Conservation (phyloP, 352 stramenopile species). For the Phytopythium helicoides region DNA sequence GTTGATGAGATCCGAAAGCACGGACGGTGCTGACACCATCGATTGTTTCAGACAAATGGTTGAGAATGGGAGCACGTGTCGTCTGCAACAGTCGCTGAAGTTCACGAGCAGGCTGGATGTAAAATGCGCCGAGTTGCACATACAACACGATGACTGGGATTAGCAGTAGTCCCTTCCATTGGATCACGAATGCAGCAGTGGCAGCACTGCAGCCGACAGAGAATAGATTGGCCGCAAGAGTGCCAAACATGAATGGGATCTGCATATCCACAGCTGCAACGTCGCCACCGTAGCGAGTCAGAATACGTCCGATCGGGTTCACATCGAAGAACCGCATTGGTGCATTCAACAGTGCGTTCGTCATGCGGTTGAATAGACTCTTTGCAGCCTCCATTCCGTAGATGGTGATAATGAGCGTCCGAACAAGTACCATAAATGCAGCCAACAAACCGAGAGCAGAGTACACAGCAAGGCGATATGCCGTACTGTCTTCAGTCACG, state of each 20-base stretch:
- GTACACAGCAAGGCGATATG: conserved; percentile 47
- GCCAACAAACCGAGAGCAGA: conserved; percentile 29
- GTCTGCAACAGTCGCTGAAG: conserved; percentile 50
- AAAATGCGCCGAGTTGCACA: conserved; percentile 41
- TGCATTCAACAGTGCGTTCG: conserved; percentile 79
- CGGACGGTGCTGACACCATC: conserved; percentile 57
- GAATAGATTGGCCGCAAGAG: conserved; percentile 66
- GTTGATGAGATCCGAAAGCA: conserved; percentile 40
- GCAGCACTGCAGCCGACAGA: conserved; percentile 69
- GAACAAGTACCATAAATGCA: conserved; percentile 37
- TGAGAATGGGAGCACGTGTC: conserved; percentile 43
- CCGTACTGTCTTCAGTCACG: conserved; percentile 25
- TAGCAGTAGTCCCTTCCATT: conserved; percentile 74
- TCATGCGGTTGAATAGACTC: conserved; percentile 87
- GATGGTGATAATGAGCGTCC: conserved; percentile 36
- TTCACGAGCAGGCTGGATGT: conserved; percentile 46
- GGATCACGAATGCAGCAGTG: conserved; percentile 85
- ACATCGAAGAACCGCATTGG: conserved; percentile 93
- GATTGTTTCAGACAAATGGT: conserved; percentile 45
- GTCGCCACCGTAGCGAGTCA: conserved; percentile 90
- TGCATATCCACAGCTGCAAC: conserved; percentile 90
- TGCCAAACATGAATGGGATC: conserved; percentile 39
- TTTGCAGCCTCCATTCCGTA: conserved; percentile 42
- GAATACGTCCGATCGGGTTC: conserved; percentile 87
- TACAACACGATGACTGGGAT: conserved; percentile 84